Conservation (phyloP, 2,329 filamentous ascomycete genomes). For the Capronia coronata region DNA sequence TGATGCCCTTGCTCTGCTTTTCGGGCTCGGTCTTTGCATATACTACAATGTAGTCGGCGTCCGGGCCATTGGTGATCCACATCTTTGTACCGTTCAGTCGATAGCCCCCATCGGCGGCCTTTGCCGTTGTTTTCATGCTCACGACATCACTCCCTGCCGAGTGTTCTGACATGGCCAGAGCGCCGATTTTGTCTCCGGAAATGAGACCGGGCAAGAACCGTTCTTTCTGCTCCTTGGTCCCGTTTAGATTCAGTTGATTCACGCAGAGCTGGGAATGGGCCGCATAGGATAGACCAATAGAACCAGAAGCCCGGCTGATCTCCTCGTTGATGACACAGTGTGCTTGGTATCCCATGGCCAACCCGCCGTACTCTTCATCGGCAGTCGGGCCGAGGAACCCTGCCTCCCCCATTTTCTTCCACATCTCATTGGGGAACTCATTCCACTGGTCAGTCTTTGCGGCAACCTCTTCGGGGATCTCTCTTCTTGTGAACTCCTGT, state of each 20-base stretch:
- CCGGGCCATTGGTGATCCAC: conserved; percentile 98
- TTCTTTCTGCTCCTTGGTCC: conserved; percentile 67
- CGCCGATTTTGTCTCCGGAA: conserved; percentile 73
- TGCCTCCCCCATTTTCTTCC: conserved; percentile 85
- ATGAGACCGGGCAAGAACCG: conserved; percentile 75
- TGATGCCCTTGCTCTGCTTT: conserved; percentile 81
- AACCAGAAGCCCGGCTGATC: conserved; percentile 72
- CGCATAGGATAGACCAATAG: conserved; percentile 84
- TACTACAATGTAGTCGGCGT: conserved; percentile 89
- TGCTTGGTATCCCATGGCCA: conserved; percentile 91
- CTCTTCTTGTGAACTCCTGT: conserved; percentile 82
- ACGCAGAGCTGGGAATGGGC: conserved; percentile 95
- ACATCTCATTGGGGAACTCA: conserved; percentile 84
- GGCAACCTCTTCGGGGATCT: conserved; percentile 78
- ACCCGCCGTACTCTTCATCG: conserved; percentile 81
- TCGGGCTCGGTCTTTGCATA: conserved; percentile 89
- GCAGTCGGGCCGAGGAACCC: conserved; percentile 89
- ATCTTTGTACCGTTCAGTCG: conserved; percentile 87
- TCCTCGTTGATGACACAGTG: conserved; percentile 96
- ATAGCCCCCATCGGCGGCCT: conserved; percentile 75
- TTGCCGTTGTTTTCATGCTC: conserved; percentile 83
- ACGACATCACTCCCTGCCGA: conserved; percentile 90
- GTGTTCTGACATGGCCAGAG: conserved; percentile 90
- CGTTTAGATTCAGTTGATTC: conserved; percentile 92
- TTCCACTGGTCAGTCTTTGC: conserved; percentile 77